phyloP scores from a whole-genome alignment of 768 basidiomycete species.

The Neoboletus subvelutipes region DNA sequence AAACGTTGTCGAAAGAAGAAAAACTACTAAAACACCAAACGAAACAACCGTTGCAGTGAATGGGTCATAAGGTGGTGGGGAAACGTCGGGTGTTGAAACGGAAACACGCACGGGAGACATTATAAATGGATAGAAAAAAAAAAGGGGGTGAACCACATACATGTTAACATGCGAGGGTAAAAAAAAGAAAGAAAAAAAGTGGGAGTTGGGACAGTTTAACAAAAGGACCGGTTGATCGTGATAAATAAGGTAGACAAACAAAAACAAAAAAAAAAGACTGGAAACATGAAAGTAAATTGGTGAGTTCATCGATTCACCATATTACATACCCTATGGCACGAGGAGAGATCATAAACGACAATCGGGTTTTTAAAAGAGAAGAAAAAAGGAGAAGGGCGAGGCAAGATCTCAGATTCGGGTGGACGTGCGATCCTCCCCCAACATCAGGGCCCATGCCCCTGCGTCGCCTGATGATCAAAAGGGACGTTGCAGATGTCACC shows the following conservation, averaged over 20 bases:
- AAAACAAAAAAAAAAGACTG: neutral
- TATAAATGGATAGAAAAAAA: neutral
- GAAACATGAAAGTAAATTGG: neutral
- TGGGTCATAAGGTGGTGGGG: too few relatives aligned
- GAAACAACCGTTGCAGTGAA: neutral
- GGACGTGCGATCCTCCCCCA: neutral
- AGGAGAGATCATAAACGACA: neutral
- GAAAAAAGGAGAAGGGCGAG: neutral
- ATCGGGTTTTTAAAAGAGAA: neutral
- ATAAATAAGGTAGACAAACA: slow-evolving; percentile 18
- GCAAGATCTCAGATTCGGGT: neutral
- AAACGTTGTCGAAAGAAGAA: too few relatives aligned
- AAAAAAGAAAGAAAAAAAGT: neutral
- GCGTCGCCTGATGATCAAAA: neutral
- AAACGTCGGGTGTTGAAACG: too few relatives aligned
- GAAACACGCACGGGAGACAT: neutral
- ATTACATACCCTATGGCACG: slow-evolving; percentile 15
- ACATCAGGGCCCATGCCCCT: neutral
- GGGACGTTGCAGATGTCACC: slow-evolving; percentile 5
- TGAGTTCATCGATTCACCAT: neutral
- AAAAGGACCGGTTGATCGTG: neutral
- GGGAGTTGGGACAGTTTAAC: neutral
- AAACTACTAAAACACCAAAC: neutral
- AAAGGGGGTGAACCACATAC: neutral
- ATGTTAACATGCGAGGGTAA: neutral